These are phyloP conservation scores for Marasmius fiardii DNA, from an alignment of 1,284 basidiomycete genomes.

Conservation along the genomic window DNA sequence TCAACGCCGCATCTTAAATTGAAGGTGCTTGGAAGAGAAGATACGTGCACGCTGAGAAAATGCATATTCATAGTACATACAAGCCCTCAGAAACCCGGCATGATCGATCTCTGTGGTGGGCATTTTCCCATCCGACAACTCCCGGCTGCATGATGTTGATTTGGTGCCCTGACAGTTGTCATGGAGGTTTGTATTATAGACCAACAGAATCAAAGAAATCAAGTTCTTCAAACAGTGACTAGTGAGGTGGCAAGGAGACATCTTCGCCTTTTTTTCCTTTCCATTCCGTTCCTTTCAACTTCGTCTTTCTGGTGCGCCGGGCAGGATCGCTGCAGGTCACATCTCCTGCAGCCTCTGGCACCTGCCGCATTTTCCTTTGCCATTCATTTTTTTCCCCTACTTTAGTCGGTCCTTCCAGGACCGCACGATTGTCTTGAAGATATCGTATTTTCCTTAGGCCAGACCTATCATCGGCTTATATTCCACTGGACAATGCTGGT, in stretches of 20 bases:
- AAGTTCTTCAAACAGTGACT: background rate
- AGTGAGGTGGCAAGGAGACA: background rate
- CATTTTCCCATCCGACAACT: too few species aligned
- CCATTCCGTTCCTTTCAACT: background rate
- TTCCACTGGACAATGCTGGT: background rate
- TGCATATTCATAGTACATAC: too few species aligned
- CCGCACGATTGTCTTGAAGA: conserved; percentile 4
- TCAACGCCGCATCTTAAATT: too few species aligned
- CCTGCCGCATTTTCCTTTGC: background rate
- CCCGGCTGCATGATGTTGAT: background rate
- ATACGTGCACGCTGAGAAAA: too few species aligned
- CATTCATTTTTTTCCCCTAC: background rate
- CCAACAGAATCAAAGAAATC: too few species aligned
- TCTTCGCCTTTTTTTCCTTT: background rate
- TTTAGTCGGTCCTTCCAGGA: background rate
- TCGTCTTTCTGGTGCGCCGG: background rate
- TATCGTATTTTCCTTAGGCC: conserved; percentile 2
- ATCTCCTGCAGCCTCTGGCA: conserved; percentile 1
- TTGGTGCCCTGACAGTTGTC: background rate
- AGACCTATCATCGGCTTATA: conserved; percentile 19
- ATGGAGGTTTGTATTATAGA: background rate
- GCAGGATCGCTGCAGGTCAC: conserved; percentile 4
- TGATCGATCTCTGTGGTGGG: too few species aligned
- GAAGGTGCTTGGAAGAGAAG: too few species aligned
- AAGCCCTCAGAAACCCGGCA: too few species aligned